Conservation (phyloP, 306 rosid species). For the Crataegus laevigata region DNA sequence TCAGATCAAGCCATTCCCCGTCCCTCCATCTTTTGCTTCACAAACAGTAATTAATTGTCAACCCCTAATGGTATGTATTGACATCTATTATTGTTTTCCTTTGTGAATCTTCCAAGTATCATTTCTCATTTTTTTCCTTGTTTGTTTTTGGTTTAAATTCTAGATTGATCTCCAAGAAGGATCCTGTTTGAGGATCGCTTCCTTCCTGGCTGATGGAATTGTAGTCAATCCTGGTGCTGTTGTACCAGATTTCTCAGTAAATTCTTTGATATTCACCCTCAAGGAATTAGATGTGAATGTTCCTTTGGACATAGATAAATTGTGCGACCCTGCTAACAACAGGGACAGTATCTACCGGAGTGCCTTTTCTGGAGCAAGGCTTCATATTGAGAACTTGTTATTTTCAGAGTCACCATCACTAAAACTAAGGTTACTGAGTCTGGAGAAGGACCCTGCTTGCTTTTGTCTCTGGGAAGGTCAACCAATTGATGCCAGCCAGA, state of each 20-base stretch:
- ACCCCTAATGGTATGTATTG: slow-evolving; percentile 68
- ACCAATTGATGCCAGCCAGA: slow-evolving; percentile 81
- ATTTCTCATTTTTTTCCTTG: background rate
- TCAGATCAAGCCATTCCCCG: slow-evolving; percentile 77
- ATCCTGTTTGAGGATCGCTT: slow-evolving; percentile 83
- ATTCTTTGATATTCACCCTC: slow-evolving; percentile 54
- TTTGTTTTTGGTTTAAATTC: slow-evolving; percentile 4
- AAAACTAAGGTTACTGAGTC: slow-evolving; percentile 49
- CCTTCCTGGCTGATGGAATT: slow-evolving; percentile 87
- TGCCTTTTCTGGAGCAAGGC: slow-evolving; percentile 78
- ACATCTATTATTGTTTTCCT: background rate
- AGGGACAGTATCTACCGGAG: slow-evolving; percentile 32
- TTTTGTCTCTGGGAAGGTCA: slow-evolving; percentile 89
- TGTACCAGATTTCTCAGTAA: slow-evolving; percentile 79
- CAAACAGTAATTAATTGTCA: slow-evolving; percentile 84
- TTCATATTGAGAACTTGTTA: slow-evolving; percentile 60
- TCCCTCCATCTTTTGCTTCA: slow-evolving; percentile 81
- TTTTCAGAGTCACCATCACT: slow-evolving; percentile 67
- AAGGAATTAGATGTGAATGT: slow-evolving; percentile 68
- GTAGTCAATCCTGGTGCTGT: slow-evolving; percentile 72
- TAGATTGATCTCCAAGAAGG: slow-evolving; percentile 92
- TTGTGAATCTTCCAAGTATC: slow-evolving; percentile 4
- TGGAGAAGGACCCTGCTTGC: slow-evolving; percentile 97
- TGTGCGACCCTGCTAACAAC: slow-evolving; percentile 29
- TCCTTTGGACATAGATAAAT: slow-evolving; percentile 47